Base-by-base conservation (phyloP, 2,329 filamentous ascomycete species). In the Colletotrichum sp. region DNA sequence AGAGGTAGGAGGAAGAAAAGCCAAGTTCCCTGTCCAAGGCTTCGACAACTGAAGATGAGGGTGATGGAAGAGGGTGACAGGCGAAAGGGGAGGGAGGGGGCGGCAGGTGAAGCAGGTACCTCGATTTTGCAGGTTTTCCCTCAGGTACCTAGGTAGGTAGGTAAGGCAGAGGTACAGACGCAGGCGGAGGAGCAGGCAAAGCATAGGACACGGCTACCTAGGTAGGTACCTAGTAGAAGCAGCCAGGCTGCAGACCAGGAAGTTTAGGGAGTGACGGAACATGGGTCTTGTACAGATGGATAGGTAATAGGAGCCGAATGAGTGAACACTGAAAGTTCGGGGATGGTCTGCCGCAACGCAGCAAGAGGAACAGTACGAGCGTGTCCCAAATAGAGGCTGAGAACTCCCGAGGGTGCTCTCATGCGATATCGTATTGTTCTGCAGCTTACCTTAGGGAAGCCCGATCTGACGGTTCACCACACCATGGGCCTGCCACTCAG, bases 1-100 rank as follows among this genome's bases (percentile, higher is more conserved):
- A 81, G 59, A 80, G 79, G 72, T 71, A 79, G 77, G 10, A 76
- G 74, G 56, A 62, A 48, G 38, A 77, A 78, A 76, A 79, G 77
- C 77, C 76, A 78, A 73, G 71, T 43, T 55, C 65, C 64, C 55
- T 28, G 9, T 69, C 65, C 61, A 68, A 69, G 62, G 21, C 74
- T 71, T 59, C 48, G 18, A 48, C 38, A 52, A 61, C 34, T 43
- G 28, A 56, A 69, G 65, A 30, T 58, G 32, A 61, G 58, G 12
- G 14, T 36, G 70, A 52, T 58, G 77, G 75, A 76, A 78, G 77
- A 79, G 74, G 61, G 72, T 71, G 73, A 64, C 48, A 61, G 75
- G 66, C 73, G 62, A 66, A 75, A 68, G 56, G 58, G 65, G 73
- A 36, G 28, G 34, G n/a, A 34, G 43, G 18, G 48, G 61, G 18